Percentiles rank a stretch among this genome's conserved stretches.
These are phyloP conservation scores for Penstemon barbatus DNA, from an alignment of 257 asterid genomes.

Conservation along the genomic window DNA sequence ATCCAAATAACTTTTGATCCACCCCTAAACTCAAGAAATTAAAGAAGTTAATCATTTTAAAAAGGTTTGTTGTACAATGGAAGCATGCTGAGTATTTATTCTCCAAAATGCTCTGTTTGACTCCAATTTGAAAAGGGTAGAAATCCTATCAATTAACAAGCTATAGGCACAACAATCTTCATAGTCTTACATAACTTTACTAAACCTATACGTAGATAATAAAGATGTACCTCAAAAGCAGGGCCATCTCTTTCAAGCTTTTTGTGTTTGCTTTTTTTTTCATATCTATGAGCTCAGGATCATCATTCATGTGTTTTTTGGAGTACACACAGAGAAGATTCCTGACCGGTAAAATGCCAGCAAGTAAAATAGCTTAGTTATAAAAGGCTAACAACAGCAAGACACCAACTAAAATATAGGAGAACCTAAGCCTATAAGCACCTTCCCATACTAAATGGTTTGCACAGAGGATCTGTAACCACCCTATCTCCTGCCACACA, in stretches of 20 bases:
- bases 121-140: too few species aligned
- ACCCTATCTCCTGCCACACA: slow-evolving; percentile 98
- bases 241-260: slow-evolving; percentile 93
- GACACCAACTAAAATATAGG: slow-evolving; percentile 10
- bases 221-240: slow-evolving; percentile 68
- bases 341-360: slow-evolving; percentile 49
- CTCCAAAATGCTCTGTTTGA: too few species aligned
- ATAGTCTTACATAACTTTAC: background rate
- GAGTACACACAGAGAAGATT: slow-evolving; percentile 93
- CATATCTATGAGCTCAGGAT: slow-evolving; percentile 75
- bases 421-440: slow-evolving; percentile 29
- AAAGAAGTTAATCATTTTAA: background rate
- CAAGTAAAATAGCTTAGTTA: slow-evolving; percentile 23
- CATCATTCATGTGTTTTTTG: slow-evolving; percentile 90
- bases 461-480: slow-evolving; percentile 92
- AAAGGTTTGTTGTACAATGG: too few species aligned
- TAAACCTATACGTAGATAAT: background rate
- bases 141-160: too few species aligned
- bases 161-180: background rate
- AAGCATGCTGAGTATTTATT: too few species aligned
- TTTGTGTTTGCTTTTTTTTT: slow-evolving; percentile 86
- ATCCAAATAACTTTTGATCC: slow-evolving; percentile 96
- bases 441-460: slow-evolving; percentile 99
- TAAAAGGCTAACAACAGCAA: slow-evolving; percentile 19
- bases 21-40: slow-evolving; percentile 54